Conservation (phyloP, 305 asterid species). For the Fraxinus dipetala region DNA sequence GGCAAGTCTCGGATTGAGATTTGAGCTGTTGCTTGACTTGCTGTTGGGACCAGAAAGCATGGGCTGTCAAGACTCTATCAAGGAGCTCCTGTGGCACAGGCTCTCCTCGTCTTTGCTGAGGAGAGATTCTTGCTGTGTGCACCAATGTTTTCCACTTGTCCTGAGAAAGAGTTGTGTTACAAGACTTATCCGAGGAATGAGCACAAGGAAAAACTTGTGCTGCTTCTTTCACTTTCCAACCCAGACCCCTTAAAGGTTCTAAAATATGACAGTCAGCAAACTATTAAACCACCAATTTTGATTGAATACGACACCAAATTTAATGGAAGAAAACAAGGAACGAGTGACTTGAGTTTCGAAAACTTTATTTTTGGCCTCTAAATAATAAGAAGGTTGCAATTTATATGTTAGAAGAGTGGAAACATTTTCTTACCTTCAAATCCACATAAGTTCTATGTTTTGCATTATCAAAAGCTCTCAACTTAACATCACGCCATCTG, state of each 20-base stretch:
- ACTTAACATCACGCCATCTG: slow-evolving; percentile 37
- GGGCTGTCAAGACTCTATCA: slow-evolving; percentile 83
- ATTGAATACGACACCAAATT: background rate
- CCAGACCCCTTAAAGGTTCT: background rate
- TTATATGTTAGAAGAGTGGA: background rate
- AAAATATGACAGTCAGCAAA: background rate
- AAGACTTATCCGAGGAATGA: background rate
- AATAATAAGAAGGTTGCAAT: background rate
- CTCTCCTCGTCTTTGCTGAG: slow-evolving; percentile 96
- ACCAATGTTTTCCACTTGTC: slow-evolving; percentile 98
- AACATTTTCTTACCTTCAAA: slow-evolving; percentile 24
- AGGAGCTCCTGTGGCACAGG: slow-evolving; percentile 96
- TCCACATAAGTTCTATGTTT: slow-evolving; percentile 35
- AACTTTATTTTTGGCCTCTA: background rate
- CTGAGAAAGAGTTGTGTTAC: slow-evolving; percentile 33
- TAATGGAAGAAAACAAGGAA: background rate
- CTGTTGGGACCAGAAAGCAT: slow-evolving; percentile 93
- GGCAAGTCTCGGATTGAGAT: slow-evolving; percentile 53
- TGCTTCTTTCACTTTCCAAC: background rate
- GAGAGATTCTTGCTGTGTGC: slow-evolving; percentile 94
- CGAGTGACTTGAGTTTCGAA: background rate
- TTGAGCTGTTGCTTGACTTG: slow-evolving; percentile 82
- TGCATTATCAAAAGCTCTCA: slow-evolving; percentile 34
- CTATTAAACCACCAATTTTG: background rate
- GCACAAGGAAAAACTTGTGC: background rate